Conservation (phyloP, 1,284 basidiomycete species). For the Schizophyllum commune region DNA sequence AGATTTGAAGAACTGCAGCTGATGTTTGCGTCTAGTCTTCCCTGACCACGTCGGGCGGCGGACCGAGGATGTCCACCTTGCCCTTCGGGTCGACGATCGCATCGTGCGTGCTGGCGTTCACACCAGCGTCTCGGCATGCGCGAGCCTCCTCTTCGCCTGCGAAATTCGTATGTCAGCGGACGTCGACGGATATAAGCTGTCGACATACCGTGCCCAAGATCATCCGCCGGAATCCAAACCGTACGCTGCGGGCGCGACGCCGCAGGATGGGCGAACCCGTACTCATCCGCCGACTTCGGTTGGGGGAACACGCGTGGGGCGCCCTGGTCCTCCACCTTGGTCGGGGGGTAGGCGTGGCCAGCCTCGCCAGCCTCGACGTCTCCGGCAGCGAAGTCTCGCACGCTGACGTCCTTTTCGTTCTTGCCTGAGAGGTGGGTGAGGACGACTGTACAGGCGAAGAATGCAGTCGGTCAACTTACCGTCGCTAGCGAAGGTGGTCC, state of each 20-base stretch:
- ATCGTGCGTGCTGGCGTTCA: constrained; percentile 46
- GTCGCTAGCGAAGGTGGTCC: background rate
- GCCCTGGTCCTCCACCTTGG: background rate
- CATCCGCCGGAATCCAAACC: constrained; percentile 78
- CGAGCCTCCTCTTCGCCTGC: constrained; percentile 50
- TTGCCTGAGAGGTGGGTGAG: background rate
- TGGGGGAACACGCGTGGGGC: background rate
- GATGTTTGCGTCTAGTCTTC: too few species aligned
- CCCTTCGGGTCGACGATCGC: constrained; percentile 65
- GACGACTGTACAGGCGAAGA: too few species aligned
- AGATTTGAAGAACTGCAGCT: too few species aligned
- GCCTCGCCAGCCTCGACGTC: background rate
- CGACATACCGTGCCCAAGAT: constrained; percentile 40
- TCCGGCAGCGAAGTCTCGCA: background rate
- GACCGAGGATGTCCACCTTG: constrained; percentile 44
- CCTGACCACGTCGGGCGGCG: constrained; percentile 21
- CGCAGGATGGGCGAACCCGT: constrained; percentile 79
- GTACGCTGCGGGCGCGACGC: constrained; percentile 64
- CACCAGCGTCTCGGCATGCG: constrained; percentile 47
- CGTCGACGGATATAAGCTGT: too few species aligned
- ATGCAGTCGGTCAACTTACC: too few species aligned
- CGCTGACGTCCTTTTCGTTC: background rate
- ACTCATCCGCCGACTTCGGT: constrained; percentile 27
- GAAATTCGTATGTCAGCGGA: too few species aligned
- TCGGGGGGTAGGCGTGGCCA: background rate